Percentiles rank a stretch among this genome's conserved stretches.
Evolutionary conservation across 139 green algal genomes (phyloP).

Genomic region (Pseudopediastrum boryanum): DNA sequence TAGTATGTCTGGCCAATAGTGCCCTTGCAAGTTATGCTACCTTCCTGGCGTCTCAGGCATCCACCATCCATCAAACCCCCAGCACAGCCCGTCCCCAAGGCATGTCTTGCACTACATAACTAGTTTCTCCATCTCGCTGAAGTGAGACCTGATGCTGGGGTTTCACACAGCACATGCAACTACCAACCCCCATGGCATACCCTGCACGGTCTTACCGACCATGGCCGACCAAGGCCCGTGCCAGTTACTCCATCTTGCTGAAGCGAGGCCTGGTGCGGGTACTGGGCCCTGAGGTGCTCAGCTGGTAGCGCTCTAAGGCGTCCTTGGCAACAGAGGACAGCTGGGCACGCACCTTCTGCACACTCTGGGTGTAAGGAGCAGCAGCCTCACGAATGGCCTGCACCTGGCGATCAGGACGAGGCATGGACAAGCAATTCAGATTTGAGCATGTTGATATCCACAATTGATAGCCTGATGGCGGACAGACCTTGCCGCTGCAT

Average conservation of each 20-base stretch:
- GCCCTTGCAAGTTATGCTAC: too few species aligned
- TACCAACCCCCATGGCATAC: too few species aligned
- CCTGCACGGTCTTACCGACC: too few species aligned
- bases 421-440: not conserved
- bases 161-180: too few species aligned
- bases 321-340: conserved; percentile 13
- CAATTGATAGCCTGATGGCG: not conserved
- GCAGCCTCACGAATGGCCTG: conserved; percentile 16
- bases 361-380: conserved; percentile 32
- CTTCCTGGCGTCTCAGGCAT: too few species aligned
- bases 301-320: conserved; percentile 3
- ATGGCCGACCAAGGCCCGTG: too few species aligned
- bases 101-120: too few species aligned
- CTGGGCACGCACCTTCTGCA: conserved; percentile 20
- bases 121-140: too few species aligned
- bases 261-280: conserved; percentile 26
- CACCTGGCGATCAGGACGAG: conserved; percentile 3
- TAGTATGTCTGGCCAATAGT: too few species aligned
- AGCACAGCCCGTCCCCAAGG: too few species aligned
- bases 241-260: not conserved
- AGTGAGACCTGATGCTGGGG: too few species aligned
- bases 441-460: not conserved
- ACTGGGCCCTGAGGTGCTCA: conserved; percentile 13
- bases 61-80: too few species aligned
- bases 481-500: not conserved